Evolutionary conservation across 306 rosid species (phyloP), one percentile per base, ranked within the genome.

Genomic region (Trifolium dubium): DNA sequence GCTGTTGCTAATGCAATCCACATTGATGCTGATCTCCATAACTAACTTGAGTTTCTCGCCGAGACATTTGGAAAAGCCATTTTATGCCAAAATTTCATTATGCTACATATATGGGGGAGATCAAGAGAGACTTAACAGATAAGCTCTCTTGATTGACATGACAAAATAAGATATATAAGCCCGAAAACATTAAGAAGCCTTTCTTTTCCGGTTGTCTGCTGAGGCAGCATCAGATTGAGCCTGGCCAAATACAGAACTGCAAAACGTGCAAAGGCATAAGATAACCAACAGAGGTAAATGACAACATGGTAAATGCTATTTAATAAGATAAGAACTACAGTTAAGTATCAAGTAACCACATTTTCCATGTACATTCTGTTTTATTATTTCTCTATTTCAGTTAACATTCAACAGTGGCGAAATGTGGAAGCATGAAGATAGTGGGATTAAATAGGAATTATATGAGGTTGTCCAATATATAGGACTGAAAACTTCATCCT

Each of bases 231-330:
- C 88, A 61, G 81, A 28, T 69, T 82, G 90, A 71, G 87, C 71
- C 80, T 84, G 91, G 71, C 97, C 96, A 88, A 91, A 94, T 60
- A 80, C 87, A 53, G 96, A 91, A 81, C 97, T 94, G 88, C 72
- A 83, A 40, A 63, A 76, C 41, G 60, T 37, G 67, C 54, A 73
- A 41, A 77, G 64, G 35, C 75, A 46, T 74, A 65, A 72, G 55
- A 67, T 35, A 47, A 68, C 60, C 55, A 78, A 13, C 60, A 31
- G 10, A 69, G 49, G 39, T 28, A 59, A 79, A 75, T 15, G 50
- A 63, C 40, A 59, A 49, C 34, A 13, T 4, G 46, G n/a, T 13
- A 43, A 44, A 35, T 53, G 8, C 28, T 61, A 63, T 72, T 68
- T 39, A 34, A 29, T 54, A 46, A 10, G 15, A 35, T 49, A 40